Conservation (phyloP, 345 rosid species). For the Lumnitzera littorea region DNA sequence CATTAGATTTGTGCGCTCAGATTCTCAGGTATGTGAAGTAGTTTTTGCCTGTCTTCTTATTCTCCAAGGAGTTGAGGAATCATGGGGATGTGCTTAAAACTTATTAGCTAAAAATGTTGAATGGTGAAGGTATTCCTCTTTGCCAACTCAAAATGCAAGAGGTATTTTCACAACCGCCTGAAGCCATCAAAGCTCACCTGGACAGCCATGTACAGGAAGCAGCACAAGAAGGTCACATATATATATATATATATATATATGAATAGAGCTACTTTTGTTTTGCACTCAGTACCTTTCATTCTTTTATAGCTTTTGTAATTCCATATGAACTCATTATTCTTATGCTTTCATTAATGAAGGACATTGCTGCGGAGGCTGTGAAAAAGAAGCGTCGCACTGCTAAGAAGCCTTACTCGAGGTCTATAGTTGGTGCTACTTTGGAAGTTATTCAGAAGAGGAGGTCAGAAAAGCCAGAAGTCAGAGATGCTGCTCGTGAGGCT, state of each 20-base stretch:
- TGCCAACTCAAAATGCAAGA: slow-evolving; percentile 79
- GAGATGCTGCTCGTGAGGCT: slow-evolving; percentile 63
- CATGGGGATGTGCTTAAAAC: background rate
- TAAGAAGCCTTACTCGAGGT: slow-evolving; percentile 70
- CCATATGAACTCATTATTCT: background rate
- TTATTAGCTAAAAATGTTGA: background rate
- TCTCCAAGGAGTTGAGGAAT: background rate
- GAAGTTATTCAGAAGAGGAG: slow-evolving; percentile 63
- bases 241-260: too few relatives aligned
- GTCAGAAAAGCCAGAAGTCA: slow-evolving; percentile 63
- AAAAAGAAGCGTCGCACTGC: slow-evolving; percentile 51
- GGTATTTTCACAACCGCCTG: slow-evolving; percentile 85
- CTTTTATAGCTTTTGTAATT: too few relatives aligned
- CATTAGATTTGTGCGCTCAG: slow-evolving; percentile 60
- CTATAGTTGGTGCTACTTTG: slow-evolving; percentile 67
- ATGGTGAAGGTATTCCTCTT: slow-evolving; percentile 72
- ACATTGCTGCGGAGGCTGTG: slow-evolving; percentile 48
- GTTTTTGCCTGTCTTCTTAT: background rate
- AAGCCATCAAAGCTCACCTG: slow-evolving; percentile 93
- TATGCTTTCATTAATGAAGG: slow-evolving; percentile 18
- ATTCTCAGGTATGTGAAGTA: slow-evolving; percentile 49
- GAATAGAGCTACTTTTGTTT: background rate
- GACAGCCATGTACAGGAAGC: slow-evolving; percentile 71
- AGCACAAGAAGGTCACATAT: slow-evolving; percentile 52
- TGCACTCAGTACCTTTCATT: background rate